phyloP scores from a whole-genome alignment of 2,329 filamentous ascomycete species.

The Sporothrix pseudoabietina region DNA sequence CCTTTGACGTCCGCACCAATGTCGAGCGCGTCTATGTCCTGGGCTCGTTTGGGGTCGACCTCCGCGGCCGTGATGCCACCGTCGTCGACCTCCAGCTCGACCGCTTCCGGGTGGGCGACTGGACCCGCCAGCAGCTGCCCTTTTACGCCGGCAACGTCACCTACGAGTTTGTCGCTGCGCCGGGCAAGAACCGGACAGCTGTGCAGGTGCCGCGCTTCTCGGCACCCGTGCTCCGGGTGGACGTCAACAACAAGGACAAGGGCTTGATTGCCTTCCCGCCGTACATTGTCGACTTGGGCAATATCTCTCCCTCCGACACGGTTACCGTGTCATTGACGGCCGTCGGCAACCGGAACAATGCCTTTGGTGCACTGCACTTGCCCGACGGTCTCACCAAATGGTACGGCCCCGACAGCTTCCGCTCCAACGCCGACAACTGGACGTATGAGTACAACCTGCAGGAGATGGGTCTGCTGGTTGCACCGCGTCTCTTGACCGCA shows the following conservation, averaged over 20 bases:
- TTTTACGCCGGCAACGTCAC: conserved; percentile 6
- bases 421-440: conserved; percentile 10
- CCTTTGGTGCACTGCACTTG: background rate
- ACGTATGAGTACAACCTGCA: conserved; percentile 11
- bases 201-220: conserved; percentile 5
- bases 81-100: conserved; percentile 3
- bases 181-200: background rate
- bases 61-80: background rate
- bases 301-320: background rate
- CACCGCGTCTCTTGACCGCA: conserved; percentile 1
- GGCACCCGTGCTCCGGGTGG: background rate
- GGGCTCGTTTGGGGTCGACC: conserved; percentile 7
- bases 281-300: background rate
- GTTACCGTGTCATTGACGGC: background rate
- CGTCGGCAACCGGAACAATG: conserved; percentile 19
- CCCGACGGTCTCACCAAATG: background rate
- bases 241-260: background rate
- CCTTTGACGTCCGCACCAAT: conserved; percentile 1
- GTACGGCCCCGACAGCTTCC: conserved; percentile 12
- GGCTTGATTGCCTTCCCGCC: background rate
- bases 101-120: conserved; percentile 8
- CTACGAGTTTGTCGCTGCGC: background rate
- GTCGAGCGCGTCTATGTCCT: conserved; percentile 17
- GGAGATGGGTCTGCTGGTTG: background rate
- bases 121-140: conserved; percentile 7